Conservation (phyloP, 2,329 filamentous ascomycete genomes). For the Ilyonectria destructans region DNA sequence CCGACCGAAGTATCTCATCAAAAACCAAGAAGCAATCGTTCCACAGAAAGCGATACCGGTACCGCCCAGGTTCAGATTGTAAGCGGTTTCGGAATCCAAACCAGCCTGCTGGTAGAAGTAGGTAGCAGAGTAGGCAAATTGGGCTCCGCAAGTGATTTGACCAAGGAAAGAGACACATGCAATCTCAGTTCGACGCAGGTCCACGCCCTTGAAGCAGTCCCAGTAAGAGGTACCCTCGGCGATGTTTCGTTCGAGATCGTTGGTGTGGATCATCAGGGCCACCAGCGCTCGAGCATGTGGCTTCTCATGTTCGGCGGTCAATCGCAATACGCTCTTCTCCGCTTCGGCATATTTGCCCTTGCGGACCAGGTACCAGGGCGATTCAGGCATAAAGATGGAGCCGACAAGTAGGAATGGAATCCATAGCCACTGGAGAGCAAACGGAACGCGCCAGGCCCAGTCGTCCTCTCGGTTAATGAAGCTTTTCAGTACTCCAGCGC, state of each 20-base stretch:
- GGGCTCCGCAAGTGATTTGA: slow-evolving; percentile 9
- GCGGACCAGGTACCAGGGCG: background rate
- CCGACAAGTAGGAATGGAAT: background rate
- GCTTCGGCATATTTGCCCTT: background rate
- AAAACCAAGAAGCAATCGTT: slow-evolving; percentile 57
- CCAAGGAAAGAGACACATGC: background rate
- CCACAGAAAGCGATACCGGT: slow-evolving; percentile 42
- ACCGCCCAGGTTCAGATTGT: slow-evolving; percentile 30
- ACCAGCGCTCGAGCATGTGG: slow-evolving; percentile 41
- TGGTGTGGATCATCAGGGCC: slow-evolving; percentile 61
- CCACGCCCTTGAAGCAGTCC: slow-evolving; percentile 18
- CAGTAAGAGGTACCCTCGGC: slow-evolving; percentile 1
- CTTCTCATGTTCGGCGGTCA: slow-evolving; percentile 46
- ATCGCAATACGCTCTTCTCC: slow-evolving; percentile 33
- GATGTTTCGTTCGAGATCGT: background rate
- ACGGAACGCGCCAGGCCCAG: slow-evolving; percentile 52
- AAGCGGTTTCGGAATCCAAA: background rate
- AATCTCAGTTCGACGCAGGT: slow-evolving; percentile 24
- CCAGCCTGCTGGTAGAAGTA: slow-evolving; percentile 21
- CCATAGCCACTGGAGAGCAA: slow-evolving; percentile 60
- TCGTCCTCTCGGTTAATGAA: slow-evolving; percentile 48
- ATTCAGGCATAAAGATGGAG: background rate
- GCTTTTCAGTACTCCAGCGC: slow-evolving; percentile 57
- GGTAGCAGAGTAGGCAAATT: slow-evolving; percentile 10
- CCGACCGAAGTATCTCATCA: slow-evolving; percentile 56